A percentile compares a stretch with the other conserved stretches of the same genome.
Evolutionary conservation across 768 basidiomycete species (phyloP).

Genomic region (Boletellus sp.): DNA sequence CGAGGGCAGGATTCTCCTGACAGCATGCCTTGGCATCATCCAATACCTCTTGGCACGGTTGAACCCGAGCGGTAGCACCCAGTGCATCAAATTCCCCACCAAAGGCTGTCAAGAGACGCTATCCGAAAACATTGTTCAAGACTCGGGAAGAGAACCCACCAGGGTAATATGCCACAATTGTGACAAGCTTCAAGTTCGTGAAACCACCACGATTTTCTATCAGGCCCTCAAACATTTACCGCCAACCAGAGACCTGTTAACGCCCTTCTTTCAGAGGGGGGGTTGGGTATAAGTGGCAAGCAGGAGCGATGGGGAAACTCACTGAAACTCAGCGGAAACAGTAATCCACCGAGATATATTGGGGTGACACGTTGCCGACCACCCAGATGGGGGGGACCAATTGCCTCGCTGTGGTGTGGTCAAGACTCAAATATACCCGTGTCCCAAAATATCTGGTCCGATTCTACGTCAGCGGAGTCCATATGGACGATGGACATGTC

Average conservation of each 20-base stretch:
- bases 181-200: not conserved
- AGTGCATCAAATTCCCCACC: not conserved
- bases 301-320: no score
- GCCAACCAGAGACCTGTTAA: not conserved
- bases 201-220: not conserved
- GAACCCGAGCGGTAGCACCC: no score
- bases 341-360: no score
- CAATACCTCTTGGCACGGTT: no score
- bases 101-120: not conserved
- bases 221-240: not conserved
- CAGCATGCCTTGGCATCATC: not conserved
- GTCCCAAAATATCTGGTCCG: no score
- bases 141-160: not conserved
- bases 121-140: not conserved
- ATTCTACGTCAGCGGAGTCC: no score
- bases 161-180: not conserved
- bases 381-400: no score
- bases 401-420: no score
- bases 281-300: not conserved
- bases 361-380: no score
- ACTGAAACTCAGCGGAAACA: no score
- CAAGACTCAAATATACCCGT: no score
- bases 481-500: no score
- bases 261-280: not conserved
- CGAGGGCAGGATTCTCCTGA: not conserved